Conservation (phyloP, 2,329 filamentous ascomycete species). For the Alternaria viburni region DNA sequence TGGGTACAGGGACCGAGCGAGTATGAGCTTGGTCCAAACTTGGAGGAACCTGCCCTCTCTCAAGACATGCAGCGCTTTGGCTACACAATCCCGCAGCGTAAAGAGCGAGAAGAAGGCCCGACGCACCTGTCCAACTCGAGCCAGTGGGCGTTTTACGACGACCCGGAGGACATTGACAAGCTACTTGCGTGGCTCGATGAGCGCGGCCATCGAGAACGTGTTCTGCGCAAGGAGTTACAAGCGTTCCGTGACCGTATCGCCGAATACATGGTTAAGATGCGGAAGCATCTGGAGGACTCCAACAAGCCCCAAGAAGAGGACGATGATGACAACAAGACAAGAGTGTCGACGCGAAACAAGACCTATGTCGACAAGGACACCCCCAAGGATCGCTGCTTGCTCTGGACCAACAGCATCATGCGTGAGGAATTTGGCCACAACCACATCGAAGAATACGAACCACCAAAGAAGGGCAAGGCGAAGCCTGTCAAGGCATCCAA, state of each 20-base stretch:
- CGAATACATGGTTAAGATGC: constrained; percentile 80
- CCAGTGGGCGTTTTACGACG: constrained; percentile 92
- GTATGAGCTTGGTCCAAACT: constrained; percentile 68
- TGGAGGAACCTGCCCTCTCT: constrained; percentile 67
- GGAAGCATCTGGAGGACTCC: constrained; percentile 68
- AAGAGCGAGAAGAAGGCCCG: constrained; percentile 80
- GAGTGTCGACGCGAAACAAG: constrained; percentile 69
- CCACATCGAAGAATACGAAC: constrained; percentile 62
- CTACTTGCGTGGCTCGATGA: constrained; percentile 89
- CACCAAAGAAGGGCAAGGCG: constrained; percentile 55
- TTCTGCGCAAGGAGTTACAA: constrained; percentile 84
- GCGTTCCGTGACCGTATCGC: constrained; percentile 77
- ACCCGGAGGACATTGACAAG: constrained; percentile 76
- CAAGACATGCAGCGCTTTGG: constrained; percentile 79
- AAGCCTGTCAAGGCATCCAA: constrained; percentile 39
- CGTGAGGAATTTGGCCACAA: constrained; percentile 64
- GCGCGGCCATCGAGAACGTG: constrained; percentile 83
- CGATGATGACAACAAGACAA: constrained; percentile 56
- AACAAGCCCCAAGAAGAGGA: constrained; percentile 58
- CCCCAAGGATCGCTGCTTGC: constrained; percentile 63
- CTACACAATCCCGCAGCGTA: constrained; percentile 84
- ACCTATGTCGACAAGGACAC: constrained; percentile 62
- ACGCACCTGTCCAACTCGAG: constrained; percentile 77
- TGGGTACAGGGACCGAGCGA: constrained; percentile 97
- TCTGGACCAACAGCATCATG: constrained; percentile 70